phyloP scores from a whole-genome alignment of 2,329 filamentous ascomycete genomes.

The Beauveria bassiana region DNA sequence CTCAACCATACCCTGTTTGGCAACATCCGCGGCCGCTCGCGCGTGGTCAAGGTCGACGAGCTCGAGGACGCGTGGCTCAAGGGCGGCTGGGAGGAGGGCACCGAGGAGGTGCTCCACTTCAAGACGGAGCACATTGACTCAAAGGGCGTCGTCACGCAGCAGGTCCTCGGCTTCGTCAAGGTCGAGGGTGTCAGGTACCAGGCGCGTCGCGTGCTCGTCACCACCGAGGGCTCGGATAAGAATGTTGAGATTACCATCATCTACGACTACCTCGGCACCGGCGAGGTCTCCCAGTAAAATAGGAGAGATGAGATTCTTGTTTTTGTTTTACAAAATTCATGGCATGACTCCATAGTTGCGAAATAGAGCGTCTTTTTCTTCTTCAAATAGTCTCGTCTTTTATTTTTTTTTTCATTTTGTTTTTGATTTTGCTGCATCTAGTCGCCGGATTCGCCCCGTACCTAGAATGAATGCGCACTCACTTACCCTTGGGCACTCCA shows the following conservation, averaged over 20 bases:
- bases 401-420: neutral
- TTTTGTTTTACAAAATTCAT: neutral
- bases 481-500: neutral
- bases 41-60: conserved; percentile 12
- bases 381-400: neutral
- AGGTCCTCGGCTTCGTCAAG: conserved; percentile 7
- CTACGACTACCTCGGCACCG: conserved; percentile 11
- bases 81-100: conserved; percentile 16
- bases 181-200: conserved; percentile 10
- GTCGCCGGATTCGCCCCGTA: neutral
- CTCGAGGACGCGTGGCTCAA: conserved; percentile 14
- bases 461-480: neutral
- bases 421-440: neutral
- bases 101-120: conserved; percentile 13
- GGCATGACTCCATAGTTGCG: neutral
- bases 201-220: conserved; percentile 10
- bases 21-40: conserved; percentile 14
- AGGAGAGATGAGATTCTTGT: neutral
- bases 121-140: conserved; percentile 14
- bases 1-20: conserved; percentile 16
- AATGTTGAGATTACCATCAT: conserved; percentile 9
- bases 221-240: conserved; percentile 8
- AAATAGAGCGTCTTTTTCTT: conserved; percentile 2
- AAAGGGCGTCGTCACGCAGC: conserved; percentile 10
- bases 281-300: conserved; percentile 7